Conservation (phyloP, 1,284 basidiomycete genomes). For the Apiotrichum sp. region DNA sequence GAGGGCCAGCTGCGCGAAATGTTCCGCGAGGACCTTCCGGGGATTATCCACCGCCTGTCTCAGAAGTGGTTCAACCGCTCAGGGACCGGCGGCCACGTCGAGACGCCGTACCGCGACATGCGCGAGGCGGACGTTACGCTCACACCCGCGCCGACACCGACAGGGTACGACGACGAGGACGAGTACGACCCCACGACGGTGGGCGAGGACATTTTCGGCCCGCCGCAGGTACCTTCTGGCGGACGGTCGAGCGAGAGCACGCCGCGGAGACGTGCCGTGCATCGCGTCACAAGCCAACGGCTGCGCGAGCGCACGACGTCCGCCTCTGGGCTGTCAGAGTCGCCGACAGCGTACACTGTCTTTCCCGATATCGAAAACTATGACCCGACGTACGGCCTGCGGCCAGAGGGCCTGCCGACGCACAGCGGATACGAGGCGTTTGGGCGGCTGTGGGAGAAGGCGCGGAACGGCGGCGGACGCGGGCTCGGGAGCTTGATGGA, state of each 20-base stretch:
- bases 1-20: slow-evolving; percentile 95
- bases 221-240: slow-evolving; percentile 26
- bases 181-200: slow-evolving; percentile 35
- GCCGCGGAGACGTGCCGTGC: slow-evolving; percentile 1
- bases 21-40: slow-evolving; percentile 94
- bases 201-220: slow-evolving; percentile 9
- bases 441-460: slow-evolving; percentile 54
- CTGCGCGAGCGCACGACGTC: slow-evolving; percentile 11
- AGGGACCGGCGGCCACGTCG: slow-evolving; percentile 41
- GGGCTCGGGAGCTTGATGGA: slow-evolving; percentile 44
- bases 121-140: slow-evolving; percentile 10
- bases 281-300: slow-evolving; percentile 24
- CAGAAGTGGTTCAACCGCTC: slow-evolving; percentile 69
- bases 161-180: slow-evolving; percentile 52
- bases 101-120: slow-evolving; percentile 41
- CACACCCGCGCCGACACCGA: slow-evolving; percentile 21
- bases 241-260: slow-evolving; percentile 7
- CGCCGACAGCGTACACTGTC: slow-evolving; percentile 49
- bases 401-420: slow-evolving; percentile 74
- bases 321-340: slow-evolving; percentile 33
- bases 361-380: slow-evolving; percentile 83
- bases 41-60: slow-evolving; percentile 91
- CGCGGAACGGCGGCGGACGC: slow-evolving; percentile 57
- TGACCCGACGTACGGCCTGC: slow-evolving; percentile 95
- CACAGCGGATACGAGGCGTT: slow-evolving; percentile 46